A percentile compares a stretch with the other conserved stretches of the same genome.
Evolutionary conservation across 805 yeast genomes (phyloP).

Genomic region (Metschnikowia noctiluminum): DNA sequence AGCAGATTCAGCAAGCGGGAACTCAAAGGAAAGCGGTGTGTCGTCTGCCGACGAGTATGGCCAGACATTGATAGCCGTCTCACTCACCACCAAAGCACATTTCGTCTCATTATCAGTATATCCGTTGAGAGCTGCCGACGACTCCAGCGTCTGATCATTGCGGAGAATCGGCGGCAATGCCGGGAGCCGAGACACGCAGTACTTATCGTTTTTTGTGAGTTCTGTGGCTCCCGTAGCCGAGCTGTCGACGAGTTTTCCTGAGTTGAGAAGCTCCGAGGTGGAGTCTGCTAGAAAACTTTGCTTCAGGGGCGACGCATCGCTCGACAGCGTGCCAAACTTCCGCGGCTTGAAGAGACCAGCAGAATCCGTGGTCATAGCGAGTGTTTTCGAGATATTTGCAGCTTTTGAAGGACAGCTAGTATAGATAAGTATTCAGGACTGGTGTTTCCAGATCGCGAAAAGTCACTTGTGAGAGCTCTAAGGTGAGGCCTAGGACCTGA

Average conservation of each 20-base stretch:
- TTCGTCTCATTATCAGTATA: constrained; percentile 45
- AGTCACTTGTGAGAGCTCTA: background rate
- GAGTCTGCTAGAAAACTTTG: constrained; percentile 15
- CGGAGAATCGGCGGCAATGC: constrained; percentile 47
- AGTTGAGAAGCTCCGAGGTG: constrained; percentile 9
- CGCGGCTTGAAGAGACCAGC: constrained; percentile 14
- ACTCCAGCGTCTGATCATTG: constrained; percentile 10
- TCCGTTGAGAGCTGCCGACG: constrained; percentile 38
- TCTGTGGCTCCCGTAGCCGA: constrained; percentile 29
- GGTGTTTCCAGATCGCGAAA: background rate
- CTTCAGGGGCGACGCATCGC: background rate
- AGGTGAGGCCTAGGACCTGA: too few relatives aligned
- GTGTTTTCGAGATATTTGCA: background rate
- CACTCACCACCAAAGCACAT: constrained; percentile 48
- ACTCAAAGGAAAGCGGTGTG: constrained; percentile 54
- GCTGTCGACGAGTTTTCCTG: background rate
- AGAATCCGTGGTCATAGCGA: constrained; percentile 3
- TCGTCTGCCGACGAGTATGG: constrained; percentile 59
- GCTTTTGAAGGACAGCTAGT: too few relatives aligned
- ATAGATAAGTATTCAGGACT: background rate
- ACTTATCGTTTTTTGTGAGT: constrained; percentile 55
- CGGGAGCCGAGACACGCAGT: constrained; percentile 54
- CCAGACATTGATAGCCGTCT: constrained; percentile 63
- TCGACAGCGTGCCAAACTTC: constrained; percentile 8
- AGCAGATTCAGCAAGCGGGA: constrained; percentile 36